Conservation (phyloP, 306 rosid species). For the Medicago arabica region DNA sequence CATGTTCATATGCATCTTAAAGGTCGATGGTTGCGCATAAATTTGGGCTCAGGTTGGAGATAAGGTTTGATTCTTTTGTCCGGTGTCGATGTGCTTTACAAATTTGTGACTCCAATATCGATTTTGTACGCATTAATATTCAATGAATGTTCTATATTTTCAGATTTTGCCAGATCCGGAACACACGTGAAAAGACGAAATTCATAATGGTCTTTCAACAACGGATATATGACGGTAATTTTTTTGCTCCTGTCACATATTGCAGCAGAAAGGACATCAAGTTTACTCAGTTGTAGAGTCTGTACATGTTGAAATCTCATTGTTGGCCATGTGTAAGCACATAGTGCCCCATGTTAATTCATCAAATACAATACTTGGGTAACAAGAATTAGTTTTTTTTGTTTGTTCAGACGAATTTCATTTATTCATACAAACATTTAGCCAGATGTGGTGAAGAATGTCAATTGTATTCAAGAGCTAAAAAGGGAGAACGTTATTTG, state of each 20-base stretch:
- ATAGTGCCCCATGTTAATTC: conserved; percentile 7
- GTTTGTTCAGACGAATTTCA: background rate
- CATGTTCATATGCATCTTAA: conserved; percentile 39
- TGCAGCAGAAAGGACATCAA: background rate
- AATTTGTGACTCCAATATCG: conserved; percentile 7
- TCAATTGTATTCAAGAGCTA: conserved; percentile 15
- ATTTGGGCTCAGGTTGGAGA: conserved; percentile 49
- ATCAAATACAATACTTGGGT: background rate
- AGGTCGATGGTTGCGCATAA: conserved; percentile 37
- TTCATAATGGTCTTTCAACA: background rate
- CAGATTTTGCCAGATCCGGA: conserved; percentile 37
- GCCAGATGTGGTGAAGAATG: conserved; percentile 15
- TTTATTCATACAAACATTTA: background rate
- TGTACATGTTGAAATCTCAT: conserved; percentile 15
- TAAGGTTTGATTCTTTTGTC: conserved; percentile 37
- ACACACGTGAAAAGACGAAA: conserved; percentile 25
- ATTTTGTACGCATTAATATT: conserved; percentile 14
- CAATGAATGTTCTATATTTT: conserved; percentile 27
- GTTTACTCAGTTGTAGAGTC: background rate
- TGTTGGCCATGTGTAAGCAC: conserved; percentile 10
- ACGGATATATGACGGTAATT: background rate
- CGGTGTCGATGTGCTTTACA: background rate
- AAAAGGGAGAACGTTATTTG: background rate
- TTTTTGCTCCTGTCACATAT: conserved; percentile 27
- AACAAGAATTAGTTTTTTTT: background rate